Conservation (phyloP, 257 asterid genomes). For the Solanum dulcamara region DNA sequence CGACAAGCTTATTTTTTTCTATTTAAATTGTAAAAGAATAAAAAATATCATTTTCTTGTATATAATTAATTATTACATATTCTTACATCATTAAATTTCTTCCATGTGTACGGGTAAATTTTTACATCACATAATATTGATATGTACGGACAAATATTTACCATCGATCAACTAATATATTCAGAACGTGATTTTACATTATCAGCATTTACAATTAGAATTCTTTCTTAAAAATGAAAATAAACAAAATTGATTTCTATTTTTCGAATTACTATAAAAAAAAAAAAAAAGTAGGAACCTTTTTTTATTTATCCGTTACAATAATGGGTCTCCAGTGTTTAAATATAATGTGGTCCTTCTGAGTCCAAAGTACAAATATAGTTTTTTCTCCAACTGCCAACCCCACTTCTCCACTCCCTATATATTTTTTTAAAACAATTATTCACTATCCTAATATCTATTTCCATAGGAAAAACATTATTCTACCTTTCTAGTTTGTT, state of each 20-base stretch:
- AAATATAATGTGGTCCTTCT: conserved; percentile 3
- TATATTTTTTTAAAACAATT: neutral
- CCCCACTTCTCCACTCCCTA: neutral
- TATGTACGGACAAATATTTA: neutral
- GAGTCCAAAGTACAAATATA: neutral
- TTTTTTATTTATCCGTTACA: conserved; percentile 13
- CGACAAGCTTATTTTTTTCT: too few species aligned
- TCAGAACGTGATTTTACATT: neutral
- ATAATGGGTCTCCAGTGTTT: neutral
- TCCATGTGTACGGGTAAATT: neutral
- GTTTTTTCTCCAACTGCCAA: neutral
- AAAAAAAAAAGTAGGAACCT: neutral
- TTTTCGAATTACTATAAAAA: neutral
- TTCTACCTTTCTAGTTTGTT: neutral
- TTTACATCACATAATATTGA: neutral
- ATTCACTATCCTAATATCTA: neutral
- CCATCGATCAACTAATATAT: neutral
- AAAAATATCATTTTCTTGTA: too few species aligned
- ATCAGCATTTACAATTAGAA: neutral
- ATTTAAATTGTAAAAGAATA: too few species aligned
- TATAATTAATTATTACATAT: too few species aligned
- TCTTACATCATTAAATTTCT: neutral
- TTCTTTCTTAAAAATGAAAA: neutral
- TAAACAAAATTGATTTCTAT: neutral
- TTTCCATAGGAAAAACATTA: too few species aligned